These are phyloP conservation scores for Xylaria polymorpha DNA, from an alignment of 2,329 filamentous ascomycete genomes.

Conservation along the genomic window DNA sequence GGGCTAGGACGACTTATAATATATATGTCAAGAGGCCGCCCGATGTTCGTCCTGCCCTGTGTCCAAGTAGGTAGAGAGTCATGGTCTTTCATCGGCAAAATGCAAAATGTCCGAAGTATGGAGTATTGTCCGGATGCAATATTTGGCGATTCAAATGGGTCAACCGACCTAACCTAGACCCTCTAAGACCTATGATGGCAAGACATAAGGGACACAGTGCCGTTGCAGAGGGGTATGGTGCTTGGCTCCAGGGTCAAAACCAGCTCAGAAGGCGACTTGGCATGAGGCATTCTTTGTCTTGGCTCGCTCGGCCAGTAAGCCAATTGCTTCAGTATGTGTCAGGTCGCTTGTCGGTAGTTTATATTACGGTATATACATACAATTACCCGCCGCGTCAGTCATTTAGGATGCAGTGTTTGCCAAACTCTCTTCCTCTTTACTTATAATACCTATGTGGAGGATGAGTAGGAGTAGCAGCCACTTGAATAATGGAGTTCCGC, in stretches of 20 bases:
- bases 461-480: slow-evolving; percentile 9
- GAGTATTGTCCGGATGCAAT: too few species aligned
- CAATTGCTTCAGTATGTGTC: slow-evolving; percentile 12
- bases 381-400: neutral
- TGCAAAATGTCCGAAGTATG: neutral
- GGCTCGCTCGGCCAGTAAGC: slow-evolving; percentile 31
- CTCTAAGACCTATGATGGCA: slow-evolving; percentile 19
- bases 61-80: neutral
- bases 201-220: slow-evolving; percentile 25
- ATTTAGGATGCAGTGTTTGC: neutral
- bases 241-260: slow-evolving; percentile 26
- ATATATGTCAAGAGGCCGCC: neutral
- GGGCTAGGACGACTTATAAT: neutral
- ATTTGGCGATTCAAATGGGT: slow-evolving; percentile 19
- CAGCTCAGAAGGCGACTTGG: slow-evolving; percentile 30
- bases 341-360: slow-evolving; percentile 4
- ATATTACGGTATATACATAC: neutral
- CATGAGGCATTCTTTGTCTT: slow-evolving; percentile 36
- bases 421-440: neutral
- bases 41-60: neutral
- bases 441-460: neutral
- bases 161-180: slow-evolving; percentile 15
- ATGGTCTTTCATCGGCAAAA: neutral
- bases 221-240: slow-evolving; percentile 6
- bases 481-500: neutral